A percentile compares a stretch with the other conserved stretches of the same genome.
These are phyloP conservation scores for Teratosphaeria nubilosa DNA, from an alignment of 2,329 filamentous ascomycete genomes.

Conservation along the genomic window DNA sequence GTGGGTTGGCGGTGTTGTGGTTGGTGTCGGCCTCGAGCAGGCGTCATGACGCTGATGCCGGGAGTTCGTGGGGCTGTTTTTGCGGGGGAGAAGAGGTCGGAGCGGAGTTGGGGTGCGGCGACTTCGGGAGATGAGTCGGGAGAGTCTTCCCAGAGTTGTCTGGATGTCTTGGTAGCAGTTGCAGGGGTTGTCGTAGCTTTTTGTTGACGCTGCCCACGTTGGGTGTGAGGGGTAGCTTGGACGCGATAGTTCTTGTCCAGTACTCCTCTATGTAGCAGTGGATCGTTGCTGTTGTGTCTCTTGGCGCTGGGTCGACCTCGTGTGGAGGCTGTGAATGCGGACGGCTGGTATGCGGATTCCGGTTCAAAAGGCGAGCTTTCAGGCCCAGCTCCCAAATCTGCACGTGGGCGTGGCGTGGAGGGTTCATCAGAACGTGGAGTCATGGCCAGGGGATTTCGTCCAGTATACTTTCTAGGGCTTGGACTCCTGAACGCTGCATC, in stretches of 20 bases:
- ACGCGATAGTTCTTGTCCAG: slow-evolving; percentile 92
- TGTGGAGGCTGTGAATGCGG: slow-evolving; percentile 1
- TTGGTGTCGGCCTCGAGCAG: slow-evolving; percentile 26
- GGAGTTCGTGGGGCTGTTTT: slow-evolving; percentile 52
- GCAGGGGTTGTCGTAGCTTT: slow-evolving; percentile 21
- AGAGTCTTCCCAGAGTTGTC: slow-evolving; percentile 32
- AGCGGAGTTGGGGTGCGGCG: slow-evolving; percentile 69
- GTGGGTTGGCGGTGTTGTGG: slow-evolving; percentile 11
- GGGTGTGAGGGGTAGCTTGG: slow-evolving; percentile 70
- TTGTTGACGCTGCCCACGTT: slow-evolving; percentile 18
- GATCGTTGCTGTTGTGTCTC: slow-evolving; percentile 49
- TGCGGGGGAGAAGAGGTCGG: slow-evolving; percentile 58
- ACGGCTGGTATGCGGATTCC: slow-evolving; percentile 33
- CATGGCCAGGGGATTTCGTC: slow-evolving; percentile 22
- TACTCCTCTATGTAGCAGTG: slow-evolving; percentile 70
- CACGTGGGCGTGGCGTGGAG: slow-evolving; percentile 15
- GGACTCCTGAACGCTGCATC: slow-evolving; percentile 15
- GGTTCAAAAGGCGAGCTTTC: slow-evolving; percentile 42
- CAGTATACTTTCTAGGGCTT: slow-evolving; percentile 33
- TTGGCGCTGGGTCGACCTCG: slow-evolving; percentile 12
- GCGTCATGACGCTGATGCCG: slow-evolving; percentile 74
- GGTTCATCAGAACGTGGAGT: slow-evolving; percentile 15
- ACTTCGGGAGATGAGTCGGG: slow-evolving; percentile 53
- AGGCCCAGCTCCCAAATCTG: neutral
- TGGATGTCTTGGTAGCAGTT: slow-evolving; percentile 21